Base-by-base conservation (phyloP, 306 rosid genomes). In the Quercus rubra region DNA sequence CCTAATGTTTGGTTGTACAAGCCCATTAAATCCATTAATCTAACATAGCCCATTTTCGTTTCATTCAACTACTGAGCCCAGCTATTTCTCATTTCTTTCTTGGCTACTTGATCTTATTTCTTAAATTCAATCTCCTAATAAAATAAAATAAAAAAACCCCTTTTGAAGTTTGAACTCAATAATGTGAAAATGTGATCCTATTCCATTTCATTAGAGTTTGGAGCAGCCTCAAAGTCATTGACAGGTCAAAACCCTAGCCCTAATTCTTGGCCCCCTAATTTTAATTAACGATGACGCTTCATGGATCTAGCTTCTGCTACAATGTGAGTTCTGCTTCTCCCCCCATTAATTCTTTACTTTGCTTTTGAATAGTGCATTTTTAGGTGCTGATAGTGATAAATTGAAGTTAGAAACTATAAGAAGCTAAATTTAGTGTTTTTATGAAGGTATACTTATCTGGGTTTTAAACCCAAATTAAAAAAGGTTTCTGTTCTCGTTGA, bases 221-320 rank as follows among this genome's bases (percentile, higher is more conserved):
- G 41, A 70, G 28, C 63, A 41, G 46, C 46, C 43, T 64, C 46
- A 55, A 15, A 55, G 10, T 30, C 10, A 10, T 10, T 10, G 49
- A 5, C 20, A 21, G 77, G 35, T 73, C 73, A 57, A 59, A 30
- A 49, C 61, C 70, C 68, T 62, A 73, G 73, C 21, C 78, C 75
- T 55, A 55, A 71, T 63, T 72, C 59, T 4, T 31, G 25, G 51
- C 27, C 1, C 0, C 5, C 13, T 25, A 5, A 35, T 30, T 54
- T 46, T 46, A 41, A 9, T 27, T 46, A 6, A 46, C 20, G 71
- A 87, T 84, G 90, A 84, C 84, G 82, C 87, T 81, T 77, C 77
- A 76, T 68, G 79, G 83, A 52, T 81, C 68, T n/a, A 64, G 25
- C 73, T 76, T 81, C 49, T 78, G 70, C 81, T 21, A 72, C 70